phyloP scores from a whole-genome alignment of 23 red algal species.

The Gracilaria domingensis region DNA sequence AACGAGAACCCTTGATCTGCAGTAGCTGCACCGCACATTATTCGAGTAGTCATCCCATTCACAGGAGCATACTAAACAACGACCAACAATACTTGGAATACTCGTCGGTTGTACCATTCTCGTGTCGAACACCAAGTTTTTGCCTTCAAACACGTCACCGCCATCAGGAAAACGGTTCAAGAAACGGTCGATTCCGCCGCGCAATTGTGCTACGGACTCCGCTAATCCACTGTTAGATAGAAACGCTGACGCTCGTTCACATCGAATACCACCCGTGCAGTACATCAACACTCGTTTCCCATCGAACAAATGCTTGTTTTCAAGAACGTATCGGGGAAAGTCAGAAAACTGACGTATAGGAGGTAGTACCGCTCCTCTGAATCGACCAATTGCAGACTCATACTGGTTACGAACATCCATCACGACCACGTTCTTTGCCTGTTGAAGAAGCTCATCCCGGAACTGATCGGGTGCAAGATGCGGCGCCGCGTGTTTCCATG shows the following conservation, averaged over 20 bases:
- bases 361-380: constrained; percentile 45
- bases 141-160: constrained; percentile 68
- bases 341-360: constrained; percentile 68
- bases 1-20: constrained; percentile 38
- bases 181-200: constrained; percentile 63
- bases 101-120: constrained; percentile 48
- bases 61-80: constrained; percentile 30
- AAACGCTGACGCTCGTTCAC: constrained; percentile 58
- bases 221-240: constrained; percentile 2
- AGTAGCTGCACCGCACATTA: constrained; percentile 40
- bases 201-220: constrained; percentile 51
- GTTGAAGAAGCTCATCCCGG: constrained; percentile 19
- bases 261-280: constrained; percentile 74
- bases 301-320: constrained; percentile 27
- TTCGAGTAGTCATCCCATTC: constrained; percentile 74
- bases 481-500: constrained; percentile 58
- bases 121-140: constrained; percentile 67
- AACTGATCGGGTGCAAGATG: constrained; percentile 48
- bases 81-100: constrained; percentile 26
- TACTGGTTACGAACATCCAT: constrained; percentile 69
- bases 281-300: constrained; percentile 66
- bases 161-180: constrained; percentile 58
- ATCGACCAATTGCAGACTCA: constrained; percentile 61
- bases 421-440: background rate
- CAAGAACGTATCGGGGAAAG: constrained; percentile 37